A percentile compares a stretch with the other conserved stretches of the same genome.
These are phyloP conservation scores for Capronia epimyces DNA, from an alignment of 2,329 filamentous ascomycete species.

Conservation along the genomic window DNA sequence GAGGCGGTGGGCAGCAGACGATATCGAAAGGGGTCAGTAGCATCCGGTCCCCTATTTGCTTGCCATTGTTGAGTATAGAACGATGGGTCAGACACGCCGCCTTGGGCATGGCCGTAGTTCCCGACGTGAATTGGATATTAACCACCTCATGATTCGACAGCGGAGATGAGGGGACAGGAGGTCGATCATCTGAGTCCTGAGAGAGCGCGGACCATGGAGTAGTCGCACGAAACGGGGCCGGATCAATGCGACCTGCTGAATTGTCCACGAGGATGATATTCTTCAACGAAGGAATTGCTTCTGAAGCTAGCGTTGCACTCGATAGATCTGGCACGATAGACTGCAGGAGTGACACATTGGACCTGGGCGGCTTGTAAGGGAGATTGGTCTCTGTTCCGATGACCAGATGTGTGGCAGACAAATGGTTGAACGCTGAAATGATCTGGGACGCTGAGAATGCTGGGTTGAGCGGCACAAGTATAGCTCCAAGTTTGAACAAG, in stretches of 20 bases:
- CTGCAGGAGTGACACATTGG: constrained; percentile 54
- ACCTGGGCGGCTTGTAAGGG: constrained; percentile 57
- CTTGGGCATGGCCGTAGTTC: constrained; percentile 87
- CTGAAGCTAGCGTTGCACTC: constrained; percentile 45
- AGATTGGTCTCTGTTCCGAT: constrained; percentile 85
- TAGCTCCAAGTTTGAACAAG: constrained; percentile 86
- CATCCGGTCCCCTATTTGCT: constrained; percentile 80
- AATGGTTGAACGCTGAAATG: constrained; percentile 67
- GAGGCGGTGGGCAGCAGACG: constrained; percentile 58
- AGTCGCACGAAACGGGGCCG: constrained; percentile 39
- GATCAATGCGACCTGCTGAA: constrained; percentile 51
- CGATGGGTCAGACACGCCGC: constrained; percentile 82
- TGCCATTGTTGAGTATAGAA: constrained; percentile 88
- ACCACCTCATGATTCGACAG: constrained; percentile 58
- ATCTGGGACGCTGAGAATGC: constrained; percentile 79
- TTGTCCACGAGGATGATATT: constrained; percentile 77
- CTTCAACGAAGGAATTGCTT: constrained; percentile 62
- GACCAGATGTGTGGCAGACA: constrained; percentile 67
- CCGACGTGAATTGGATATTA: constrained; percentile 95
- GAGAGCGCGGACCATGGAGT: constrained; percentile 46
- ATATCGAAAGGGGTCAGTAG: constrained; percentile 66
- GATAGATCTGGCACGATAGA: constrained; percentile 49
- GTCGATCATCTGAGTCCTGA: constrained; percentile 38
- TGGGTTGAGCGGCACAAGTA: constrained; percentile 89
- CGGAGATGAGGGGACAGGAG: constrained; percentile 43